Conservation (phyloP, 345 rosid species). For the Dovyalis caffra region DNA sequence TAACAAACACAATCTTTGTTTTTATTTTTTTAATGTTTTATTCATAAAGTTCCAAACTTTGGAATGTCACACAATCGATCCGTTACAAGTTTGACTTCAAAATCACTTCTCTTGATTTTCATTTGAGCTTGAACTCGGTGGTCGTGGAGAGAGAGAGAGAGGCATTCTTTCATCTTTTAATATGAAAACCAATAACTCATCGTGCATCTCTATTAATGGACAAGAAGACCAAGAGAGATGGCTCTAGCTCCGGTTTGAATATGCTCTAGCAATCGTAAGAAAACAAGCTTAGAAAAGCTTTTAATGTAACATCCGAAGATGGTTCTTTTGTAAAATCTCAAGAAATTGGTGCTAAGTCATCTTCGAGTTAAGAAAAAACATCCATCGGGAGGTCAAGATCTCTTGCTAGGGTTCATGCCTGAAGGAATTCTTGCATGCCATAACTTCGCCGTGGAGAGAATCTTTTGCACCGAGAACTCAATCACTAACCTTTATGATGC, state of each 20-base stretch:
- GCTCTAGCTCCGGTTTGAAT: conserved; percentile 38
- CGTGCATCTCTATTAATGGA: conserved; percentile 75
- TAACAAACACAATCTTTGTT: conserved; percentile 20
- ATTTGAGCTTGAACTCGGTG: no score
- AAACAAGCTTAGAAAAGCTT: conserved; percentile 72
- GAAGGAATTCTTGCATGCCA: conserved; percentile 73
- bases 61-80: conserved; percentile 9
- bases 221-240: conserved; percentile 56
- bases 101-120: conserved; percentile 23
- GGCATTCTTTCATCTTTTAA: conserved; percentile 72
- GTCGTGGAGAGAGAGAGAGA: conserved; percentile 16
- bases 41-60: conserved; percentile 28
- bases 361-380: conserved; percentile 35
- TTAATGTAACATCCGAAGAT: conserved; percentile 84
- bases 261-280: conserved; percentile 69
- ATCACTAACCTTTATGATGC: conserved; percentile 62
- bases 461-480: conserved; percentile 46
- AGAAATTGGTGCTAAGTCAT: conserved; percentile 51
- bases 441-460: conserved; percentile 62
- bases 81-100: conserved; percentile 8
- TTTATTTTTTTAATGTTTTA: conserved; percentile 39
- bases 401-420: conserved; percentile 79
- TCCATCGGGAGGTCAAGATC: no score
- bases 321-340: conserved; percentile 73
- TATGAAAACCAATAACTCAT: conserved; percentile 79